phyloP scores from a whole-genome alignment of 371 early-diverging fungal genomes.

The Apophysomyces trapeziformis region DNA sequence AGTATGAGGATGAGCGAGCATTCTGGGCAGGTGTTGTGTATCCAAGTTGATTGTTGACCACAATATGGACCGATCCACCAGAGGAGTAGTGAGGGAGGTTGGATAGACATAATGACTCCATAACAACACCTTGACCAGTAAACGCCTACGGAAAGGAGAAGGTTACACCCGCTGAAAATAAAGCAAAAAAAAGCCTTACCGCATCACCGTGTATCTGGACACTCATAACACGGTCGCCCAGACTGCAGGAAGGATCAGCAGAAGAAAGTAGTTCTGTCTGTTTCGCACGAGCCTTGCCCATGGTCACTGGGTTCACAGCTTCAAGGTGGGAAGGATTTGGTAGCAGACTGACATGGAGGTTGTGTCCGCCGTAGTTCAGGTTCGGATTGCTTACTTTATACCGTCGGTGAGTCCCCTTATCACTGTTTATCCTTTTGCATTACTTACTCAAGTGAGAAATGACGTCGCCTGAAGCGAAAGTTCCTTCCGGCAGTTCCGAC shows the following conservation, averaged over 20 bases:
- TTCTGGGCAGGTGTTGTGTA: slow-evolving; percentile 95
- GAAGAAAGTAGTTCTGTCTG: slow-evolving; percentile 83
- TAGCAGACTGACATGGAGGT: slow-evolving; percentile 82
- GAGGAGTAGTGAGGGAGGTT: slow-evolving; percentile 92
- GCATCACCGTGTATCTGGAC: slow-evolving; percentile 97
- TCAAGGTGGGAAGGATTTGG: slow-evolving; percentile 92
- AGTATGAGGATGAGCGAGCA: slow-evolving; percentile 89
- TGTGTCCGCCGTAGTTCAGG: slow-evolving; percentile 66
- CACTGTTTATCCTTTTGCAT: background rate
- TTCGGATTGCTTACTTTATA: slow-evolving; percentile 70
- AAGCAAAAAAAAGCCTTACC: slow-evolving; percentile 31
- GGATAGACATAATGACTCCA: slow-evolving; percentile 92
- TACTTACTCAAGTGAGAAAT: slow-evolving; percentile 78
- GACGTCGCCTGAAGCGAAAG: slow-evolving; percentile 90
- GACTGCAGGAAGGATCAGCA: slow-evolving; percentile 67
- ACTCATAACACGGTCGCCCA: slow-evolving; percentile 90
- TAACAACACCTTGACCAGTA: slow-evolving; percentile 90
- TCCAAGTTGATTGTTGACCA: slow-evolving; percentile 97
- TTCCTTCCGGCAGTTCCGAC: slow-evolving; percentile 79
- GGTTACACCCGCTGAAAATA: background rate
- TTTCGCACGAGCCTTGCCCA: slow-evolving; percentile 92
- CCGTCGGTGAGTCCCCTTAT: background rate
- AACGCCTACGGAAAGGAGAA: slow-evolving; percentile 55
- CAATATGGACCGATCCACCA: slow-evolving; percentile 94
- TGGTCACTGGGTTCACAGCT: slow-evolving; percentile 94